Evolutionary conservation across 352 stramenopile genomes (phyloP), one percentile per base, ranked within the genome.

Genomic region (Peronosclerospora sorghi): DNA sequence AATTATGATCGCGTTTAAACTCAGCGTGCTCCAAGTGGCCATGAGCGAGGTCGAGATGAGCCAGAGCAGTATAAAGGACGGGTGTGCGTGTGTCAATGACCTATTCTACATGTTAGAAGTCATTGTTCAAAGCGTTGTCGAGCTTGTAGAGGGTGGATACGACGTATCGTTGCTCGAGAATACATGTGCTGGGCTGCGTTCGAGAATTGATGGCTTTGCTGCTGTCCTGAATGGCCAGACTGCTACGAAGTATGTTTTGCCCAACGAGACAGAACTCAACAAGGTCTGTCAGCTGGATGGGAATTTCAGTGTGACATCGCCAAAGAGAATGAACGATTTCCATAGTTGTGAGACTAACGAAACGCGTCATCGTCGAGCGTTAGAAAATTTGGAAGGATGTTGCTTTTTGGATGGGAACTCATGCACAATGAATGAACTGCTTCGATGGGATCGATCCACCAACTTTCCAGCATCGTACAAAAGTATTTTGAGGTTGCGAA

Each of bases 1-100:
- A 20, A 39, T 56, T 13, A 54, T 70, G 32, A 24, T 73, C 8
- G 8, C 27, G 19, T 67, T 80, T 2, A 30, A 68, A 20, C 13
- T 69, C 13, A 43, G 32, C 8, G 26, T 58, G 23, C 26, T 70
- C 5, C 39, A 45, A 35, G 34, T 17, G 18, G 18, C 23, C 47
- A 14, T 49, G 32, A 21, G 35, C 4, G 34, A 62, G 14, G 23
- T 6, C 0, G 29, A 56, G 12, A 45, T 55, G 23, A 7, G 23
- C 42, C 8, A 18, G 9, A 40, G 45, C 8, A 30, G 39, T 27
- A 0, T 62, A 3, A 36, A 29, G 35, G 28, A 40, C 37, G 48
- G 38, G 1, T 63, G 49, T 17, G 32, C 14, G 0, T 15, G n/a
- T 3, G 36, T 56, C 19, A 45, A 64, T 18, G 45, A 56, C 24